Evolutionary conservation across 2,329 filamentous ascomycete species (phyloP).

Genomic region (Stachybotrys elegans): DNA sequence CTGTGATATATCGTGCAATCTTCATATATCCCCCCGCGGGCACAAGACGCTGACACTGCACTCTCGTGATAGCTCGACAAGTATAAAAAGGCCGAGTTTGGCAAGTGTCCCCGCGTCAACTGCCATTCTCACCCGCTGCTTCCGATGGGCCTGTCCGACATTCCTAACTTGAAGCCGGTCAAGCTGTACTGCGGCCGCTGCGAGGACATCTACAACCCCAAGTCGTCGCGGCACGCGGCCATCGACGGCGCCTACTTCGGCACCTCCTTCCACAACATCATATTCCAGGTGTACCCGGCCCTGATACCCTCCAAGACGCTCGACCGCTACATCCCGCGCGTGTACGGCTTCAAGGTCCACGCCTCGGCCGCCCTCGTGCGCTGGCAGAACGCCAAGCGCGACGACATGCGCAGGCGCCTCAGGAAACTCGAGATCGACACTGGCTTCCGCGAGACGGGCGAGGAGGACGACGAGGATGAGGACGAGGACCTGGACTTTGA

Average conservation of each 20-base stretch:
- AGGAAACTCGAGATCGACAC: slow-evolving; percentile 68
- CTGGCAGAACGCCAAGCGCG: slow-evolving; percentile 81
- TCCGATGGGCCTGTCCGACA: slow-evolving; percentile 89
- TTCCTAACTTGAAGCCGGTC: slow-evolving; percentile 81
- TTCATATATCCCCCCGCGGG: neutral
- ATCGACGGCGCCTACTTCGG: slow-evolving; percentile 99
- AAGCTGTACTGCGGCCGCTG: slow-evolving; percentile 97
- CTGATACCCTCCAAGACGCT: slow-evolving; percentile 81
- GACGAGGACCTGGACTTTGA: slow-evolving; percentile 41
- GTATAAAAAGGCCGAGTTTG: slow-evolving; percentile 97
- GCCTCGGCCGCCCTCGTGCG: slow-evolving; percentile 79
- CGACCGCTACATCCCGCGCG: slow-evolving; percentile 80
- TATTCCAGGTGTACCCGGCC: slow-evolving; percentile 95
- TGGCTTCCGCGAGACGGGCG: slow-evolving; percentile 69
- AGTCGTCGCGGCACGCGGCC: slow-evolving; percentile 88
- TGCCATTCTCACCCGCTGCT: slow-evolving; percentile 91
- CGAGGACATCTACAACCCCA: slow-evolving; percentile 98
- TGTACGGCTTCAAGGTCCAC: slow-evolving; percentile 96
- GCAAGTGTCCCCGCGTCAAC: slow-evolving; percentile 94
- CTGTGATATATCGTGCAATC: slow-evolving; percentile 2
- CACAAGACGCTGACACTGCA: neutral
- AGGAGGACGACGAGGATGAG: slow-evolving; percentile 57
- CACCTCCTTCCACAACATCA: slow-evolving; percentile 96
- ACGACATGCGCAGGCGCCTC: slow-evolving; percentile 77
- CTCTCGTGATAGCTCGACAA: slow-evolving; percentile 74